Base-by-base conservation (phyloP, 2,329 filamentous ascomycete genomes). In the Phoma sp. region DNA sequence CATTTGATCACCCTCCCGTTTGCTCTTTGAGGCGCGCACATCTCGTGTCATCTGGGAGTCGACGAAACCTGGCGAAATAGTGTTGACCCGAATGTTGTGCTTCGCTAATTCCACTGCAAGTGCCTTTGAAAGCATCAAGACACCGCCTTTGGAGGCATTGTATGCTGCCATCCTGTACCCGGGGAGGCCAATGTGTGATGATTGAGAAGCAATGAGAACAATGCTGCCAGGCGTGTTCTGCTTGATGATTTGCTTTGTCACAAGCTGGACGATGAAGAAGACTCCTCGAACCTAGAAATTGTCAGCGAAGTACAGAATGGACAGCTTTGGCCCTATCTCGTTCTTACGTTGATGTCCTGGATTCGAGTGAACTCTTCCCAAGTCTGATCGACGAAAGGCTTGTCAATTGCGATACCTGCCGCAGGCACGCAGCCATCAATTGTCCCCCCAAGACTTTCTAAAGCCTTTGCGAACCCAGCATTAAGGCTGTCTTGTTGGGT, bases 301-400 rank as follows among this genome's bases (percentile, higher is more conserved):
- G 8, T 49, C 24, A 49, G 32, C 4, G 2, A 18, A 18, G 2
- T 18, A 18, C 13, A 23, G 7, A n/a, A 4, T 25, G 2, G 5
- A 5, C 14, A 10, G 2, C 7, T 30, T 23, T 18, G 5, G 4
- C 18, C 10, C 29, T 29, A 7, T 3, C 18, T 4, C n/a, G 11
- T 25, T 49, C 72, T 64, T 25, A 78, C 78, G 51, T 80, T 79
- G 29, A 79, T 74, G 0, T 78, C 73, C 36, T 76, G 73, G 24
- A 79, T 74, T 3, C 69, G 66, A 8, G 66, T 72, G 10, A 74
- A 75, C 42, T 79, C 77, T 2, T 75, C 74, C 75, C 76, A 78
- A 0, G 75, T 77, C 44, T 79, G 76, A 0, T 79, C 76, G 1
- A 78, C 43, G 48, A 79, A 79, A 0, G 77, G 77, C 59, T 78